phyloP scores from a whole-genome alignment of 441 rosid species.

The Theobroma grandiflorum region DNA sequence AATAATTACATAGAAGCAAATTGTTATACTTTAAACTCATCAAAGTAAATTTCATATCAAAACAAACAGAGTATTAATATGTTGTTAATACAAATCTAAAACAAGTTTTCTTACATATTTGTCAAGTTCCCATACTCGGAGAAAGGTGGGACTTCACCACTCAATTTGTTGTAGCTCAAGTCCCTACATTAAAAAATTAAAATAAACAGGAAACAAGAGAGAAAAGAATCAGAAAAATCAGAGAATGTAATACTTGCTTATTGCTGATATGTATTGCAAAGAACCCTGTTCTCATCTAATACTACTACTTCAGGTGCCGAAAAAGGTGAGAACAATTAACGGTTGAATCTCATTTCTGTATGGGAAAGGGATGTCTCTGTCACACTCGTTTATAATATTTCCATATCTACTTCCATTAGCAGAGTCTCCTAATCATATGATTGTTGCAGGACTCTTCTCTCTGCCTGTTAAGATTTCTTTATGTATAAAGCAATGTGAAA shows the following conservation, averaged over 20 bases:
- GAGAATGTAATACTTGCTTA: not conserved
- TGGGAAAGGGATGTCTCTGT: not conserved
- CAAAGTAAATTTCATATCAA: not conserved
- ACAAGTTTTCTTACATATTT: constrained; percentile 11
- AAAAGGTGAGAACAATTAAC: not conserved
- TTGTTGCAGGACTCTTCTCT: too few species aligned
- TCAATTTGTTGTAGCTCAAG: constrained; percentile 27
- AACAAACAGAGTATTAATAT: not conserved
- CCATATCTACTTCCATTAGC: not conserved
- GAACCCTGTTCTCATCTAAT: not conserved
- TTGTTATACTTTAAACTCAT: not conserved
- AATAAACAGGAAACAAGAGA: not conserved
- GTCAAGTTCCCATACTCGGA: constrained; percentile 15
- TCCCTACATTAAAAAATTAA: not conserved
- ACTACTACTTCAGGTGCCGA: not conserved
- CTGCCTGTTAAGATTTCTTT: too few species aligned
- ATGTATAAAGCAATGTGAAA: not conserved
- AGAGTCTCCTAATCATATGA: too few species aligned
- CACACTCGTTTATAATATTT: not conserved
- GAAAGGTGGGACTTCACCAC: constrained; percentile 21
- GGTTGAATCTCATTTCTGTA: not conserved
- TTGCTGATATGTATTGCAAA: not conserved
- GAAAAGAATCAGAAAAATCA: not conserved
- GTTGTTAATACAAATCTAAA: not conserved
- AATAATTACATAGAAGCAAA: not conserved